Evolutionary conservation across 2,329 filamentous ascomycete genomes (phyloP), one percentile per base, ranked within the genome.

Genomic region (Stylonectria norvegica): DNA sequence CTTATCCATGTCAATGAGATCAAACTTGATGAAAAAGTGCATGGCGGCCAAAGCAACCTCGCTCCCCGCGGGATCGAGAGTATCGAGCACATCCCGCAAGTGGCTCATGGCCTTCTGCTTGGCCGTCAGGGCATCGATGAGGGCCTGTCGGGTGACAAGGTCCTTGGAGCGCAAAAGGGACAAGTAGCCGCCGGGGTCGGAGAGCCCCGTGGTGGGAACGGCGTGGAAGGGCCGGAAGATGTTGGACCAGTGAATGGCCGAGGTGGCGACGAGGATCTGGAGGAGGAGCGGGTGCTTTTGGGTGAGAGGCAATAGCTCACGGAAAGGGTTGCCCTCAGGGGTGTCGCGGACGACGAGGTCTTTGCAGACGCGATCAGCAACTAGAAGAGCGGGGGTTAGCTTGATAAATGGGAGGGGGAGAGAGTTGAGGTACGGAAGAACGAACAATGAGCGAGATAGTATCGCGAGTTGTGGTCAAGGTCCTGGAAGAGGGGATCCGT

Each of bases 401-500:
- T 36, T 23, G 29, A 32, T 15, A 15, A 40, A 38, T 20, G 19
- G 22, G 16, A 9, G 28, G 31, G 32, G 36, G 28, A 32, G 31
- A 25, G 18, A n/a, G n/a, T n/a, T n/a, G n/a, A n/a, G n/a, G n/a
- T n/a, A n/a, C n/a, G n/a, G n/a, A n/a, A n/a, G 32, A 33, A 52
- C 47, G 41, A 47, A 77, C 74, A 78, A 42, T 78, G 72, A 25
- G 67, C 62, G 29, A 77, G 59, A 54, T 78, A 77, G 47, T 65
- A 63, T 43, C 71, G 61, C 19, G 69, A 69, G 30, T 62, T 62
- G 15, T 48, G 59, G 47, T 70, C 68, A 30, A 81, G 66, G 48
- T 77, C 72, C 48, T 78, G 72, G 41, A 80, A 67, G 32, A 80
- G 50, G 10, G 78, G 78, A 54, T 81, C 78, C 19, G 71, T 66